These are phyloP conservation scores for Pythium volutum DNA, from an alignment of 352 stramenopile genomes.

Conservation along the genomic window DNA sequence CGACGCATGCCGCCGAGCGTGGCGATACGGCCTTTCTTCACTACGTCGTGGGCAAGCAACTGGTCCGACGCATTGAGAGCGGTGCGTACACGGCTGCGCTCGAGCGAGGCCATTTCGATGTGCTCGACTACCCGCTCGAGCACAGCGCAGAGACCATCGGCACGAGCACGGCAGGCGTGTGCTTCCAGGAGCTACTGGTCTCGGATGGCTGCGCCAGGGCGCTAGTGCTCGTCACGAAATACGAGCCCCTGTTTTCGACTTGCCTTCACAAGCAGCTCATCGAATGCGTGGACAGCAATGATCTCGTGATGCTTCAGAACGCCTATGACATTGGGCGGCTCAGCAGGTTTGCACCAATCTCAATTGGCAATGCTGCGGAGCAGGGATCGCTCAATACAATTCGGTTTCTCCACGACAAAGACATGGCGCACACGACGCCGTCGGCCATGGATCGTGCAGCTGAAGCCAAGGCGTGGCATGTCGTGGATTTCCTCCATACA, in stretches of 20 bases:
- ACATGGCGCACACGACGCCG: background rate
- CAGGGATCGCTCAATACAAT: too few relatives aligned
- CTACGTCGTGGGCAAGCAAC: background rate
- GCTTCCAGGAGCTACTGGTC: background rate
- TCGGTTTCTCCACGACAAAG: too few relatives aligned
- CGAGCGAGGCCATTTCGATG: background rate
- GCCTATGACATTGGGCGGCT: background rate
- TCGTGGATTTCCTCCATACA: background rate
- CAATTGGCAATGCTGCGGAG: background rate
- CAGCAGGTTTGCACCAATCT: background rate
- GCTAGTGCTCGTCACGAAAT: background rate
- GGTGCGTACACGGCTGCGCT: too few relatives aligned
- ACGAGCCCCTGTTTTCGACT: background rate
- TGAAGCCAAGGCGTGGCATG: background rate
- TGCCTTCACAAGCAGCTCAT: background rate
- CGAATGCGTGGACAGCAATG: background rate
- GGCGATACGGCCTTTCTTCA: background rate
- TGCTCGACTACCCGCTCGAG: background rate
- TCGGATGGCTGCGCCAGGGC: background rate
- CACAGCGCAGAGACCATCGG: background rate
- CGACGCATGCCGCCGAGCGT: background rate
- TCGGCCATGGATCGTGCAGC: background rate
- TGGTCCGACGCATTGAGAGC: too few relatives aligned
- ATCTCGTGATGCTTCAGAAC: background rate
- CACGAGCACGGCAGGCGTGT: background rate